phyloP scores from a whole-genome alignment of 768 basidiomycete genomes.

The Calocybe indica region DNA sequence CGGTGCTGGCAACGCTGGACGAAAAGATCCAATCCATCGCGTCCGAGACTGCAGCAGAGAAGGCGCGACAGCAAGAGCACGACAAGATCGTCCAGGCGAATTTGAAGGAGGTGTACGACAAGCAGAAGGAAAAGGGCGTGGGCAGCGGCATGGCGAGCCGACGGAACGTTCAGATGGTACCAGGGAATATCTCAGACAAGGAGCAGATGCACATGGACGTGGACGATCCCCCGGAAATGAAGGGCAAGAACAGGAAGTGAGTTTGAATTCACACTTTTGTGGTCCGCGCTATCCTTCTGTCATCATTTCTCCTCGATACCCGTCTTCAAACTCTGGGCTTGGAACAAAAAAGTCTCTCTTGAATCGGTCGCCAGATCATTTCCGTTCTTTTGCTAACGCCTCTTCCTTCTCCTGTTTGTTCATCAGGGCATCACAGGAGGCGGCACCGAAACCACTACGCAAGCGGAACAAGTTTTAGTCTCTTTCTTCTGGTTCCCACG shows the following conservation, averaged over 20 bases:
- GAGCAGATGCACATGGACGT: conserved; percentile 56
- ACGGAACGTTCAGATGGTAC: conserved; percentile 10
- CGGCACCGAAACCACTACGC: conserved; percentile 39
- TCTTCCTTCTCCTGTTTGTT: background rate
- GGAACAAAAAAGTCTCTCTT: no score
- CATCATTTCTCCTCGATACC: no score
- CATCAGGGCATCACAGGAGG: conserved; percentile 33
- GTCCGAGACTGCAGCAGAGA: conserved; percentile 31
- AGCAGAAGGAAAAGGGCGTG: conserved; percentile 53
- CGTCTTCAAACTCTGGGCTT: no score
- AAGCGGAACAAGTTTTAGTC: conserved; percentile 53
- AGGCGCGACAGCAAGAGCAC: conserved; percentile 43
- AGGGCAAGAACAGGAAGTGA: conserved; percentile 59
- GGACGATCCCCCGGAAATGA: conserved; percentile 49
- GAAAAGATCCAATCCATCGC: conserved; percentile 57
- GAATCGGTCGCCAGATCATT: no score
- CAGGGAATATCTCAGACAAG: conserved; percentile 10
- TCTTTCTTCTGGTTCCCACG: background rate
- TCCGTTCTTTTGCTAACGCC: background rate
- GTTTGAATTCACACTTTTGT: conserved; percentile 16
- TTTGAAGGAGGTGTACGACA: conserved; percentile 59
- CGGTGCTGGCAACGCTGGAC: conserved; percentile 70
- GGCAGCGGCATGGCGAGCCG: conserved; percentile 19
- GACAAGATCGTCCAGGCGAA: conserved; percentile 46
- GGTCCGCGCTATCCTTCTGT: no score